phyloP scores from a whole-genome alignment of 2,329 filamentous ascomycete species.

The Grosmannia penicillata region DNA sequence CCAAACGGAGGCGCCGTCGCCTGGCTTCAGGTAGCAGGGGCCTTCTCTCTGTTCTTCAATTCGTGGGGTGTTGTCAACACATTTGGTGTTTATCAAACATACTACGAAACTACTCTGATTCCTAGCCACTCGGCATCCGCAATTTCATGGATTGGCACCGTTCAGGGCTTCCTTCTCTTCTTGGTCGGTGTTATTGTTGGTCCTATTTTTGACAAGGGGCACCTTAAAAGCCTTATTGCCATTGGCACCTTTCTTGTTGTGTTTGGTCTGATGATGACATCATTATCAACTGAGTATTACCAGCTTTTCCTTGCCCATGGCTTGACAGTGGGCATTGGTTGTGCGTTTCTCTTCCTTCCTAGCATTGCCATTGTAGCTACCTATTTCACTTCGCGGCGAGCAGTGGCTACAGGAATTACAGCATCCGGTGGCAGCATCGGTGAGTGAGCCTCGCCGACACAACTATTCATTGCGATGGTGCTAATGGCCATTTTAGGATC shows the following conservation, averaged over 20 bases:
- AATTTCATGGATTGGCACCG: slow-evolving; percentile 31
- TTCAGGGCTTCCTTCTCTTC: slow-evolving; percentile 30
- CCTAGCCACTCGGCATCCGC: slow-evolving; percentile 14
- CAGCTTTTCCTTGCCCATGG: slow-evolving; percentile 27
- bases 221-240: slow-evolving; percentile 24
- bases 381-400: slow-evolving; percentile 23
- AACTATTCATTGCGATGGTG: too few species aligned
- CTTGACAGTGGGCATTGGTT: slow-evolving; percentile 26
- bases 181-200: slow-evolving; percentile 26
- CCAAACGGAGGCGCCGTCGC: slow-evolving; percentile 3
- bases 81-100: slow-evolving; percentile 40
- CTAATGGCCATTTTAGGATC: slow-evolving; percentile 36
- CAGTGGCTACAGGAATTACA: slow-evolving; percentile 27
- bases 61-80: slow-evolving; percentile 30
- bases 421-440: slow-evolving; percentile 25
- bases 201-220: slow-evolving; percentile 30
- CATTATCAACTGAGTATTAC: slow-evolving; percentile 22
- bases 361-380: slow-evolving; percentile 23
- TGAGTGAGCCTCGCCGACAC: too few species aligned
- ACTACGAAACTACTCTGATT: slow-evolving; percentile 27
- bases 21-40: slow-evolving; percentile 2
- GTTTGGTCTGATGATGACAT: slow-evolving; percentile 30
- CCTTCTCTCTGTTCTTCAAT: slow-evolving; percentile 38
- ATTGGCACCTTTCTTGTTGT: slow-evolving; percentile 25
- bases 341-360: slow-evolving; percentile 23